Evolutionary conservation across 108 stramenopile species (phyloP), one percentile per base, ranked within the genome.

Genomic region (Skeletonema grethae): DNA sequence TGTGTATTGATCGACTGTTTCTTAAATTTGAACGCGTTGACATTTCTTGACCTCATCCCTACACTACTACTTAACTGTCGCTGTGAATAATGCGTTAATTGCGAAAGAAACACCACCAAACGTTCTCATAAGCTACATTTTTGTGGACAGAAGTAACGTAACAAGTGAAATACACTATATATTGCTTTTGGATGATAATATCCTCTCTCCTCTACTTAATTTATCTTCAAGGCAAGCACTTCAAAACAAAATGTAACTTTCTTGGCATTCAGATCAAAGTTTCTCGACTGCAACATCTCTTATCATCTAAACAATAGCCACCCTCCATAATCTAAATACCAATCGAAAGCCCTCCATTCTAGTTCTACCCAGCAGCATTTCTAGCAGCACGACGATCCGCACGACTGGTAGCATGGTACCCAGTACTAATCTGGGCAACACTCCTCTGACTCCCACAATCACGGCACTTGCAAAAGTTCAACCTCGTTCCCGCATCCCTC

Each of bases 341-440:
- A 53, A 53, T 22, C 22, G 8, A 15, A 4, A n/a, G 1, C 41
- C 41, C 41, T n/a, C 41, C 41, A 43, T 43, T n/a, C 41, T n/a
- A 43, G 4, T 4, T 53, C 22, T 86, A 94, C 63, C 85, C 86
- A 83, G 87, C 89, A 62, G 90, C 89, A 84, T 97, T 97, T 60
- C 97, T 84, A 29, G 97, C 89, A 22, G 97, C 97, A 53, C 98
- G 89, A 75, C 99, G 91, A 84, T 99, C 98, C 41, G 98, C 98
- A 43, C 98, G 88, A 65, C 90, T 94, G 56, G 97, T 96, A n/a
- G 98, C 98, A 85, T 99, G 98, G 90, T 97, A 99, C 63, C 98
- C 98, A 50, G 90, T 85, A 28, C 96, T 86, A 76, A 99, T 98
- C 12, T 93, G 86, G 18, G 98, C 97, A 28, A 99, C 99, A 63